These are phyloP conservation scores for Silene latifolia DNA, from an alignment of 148 eudicot species.

Conservation along the genomic window DNA sequence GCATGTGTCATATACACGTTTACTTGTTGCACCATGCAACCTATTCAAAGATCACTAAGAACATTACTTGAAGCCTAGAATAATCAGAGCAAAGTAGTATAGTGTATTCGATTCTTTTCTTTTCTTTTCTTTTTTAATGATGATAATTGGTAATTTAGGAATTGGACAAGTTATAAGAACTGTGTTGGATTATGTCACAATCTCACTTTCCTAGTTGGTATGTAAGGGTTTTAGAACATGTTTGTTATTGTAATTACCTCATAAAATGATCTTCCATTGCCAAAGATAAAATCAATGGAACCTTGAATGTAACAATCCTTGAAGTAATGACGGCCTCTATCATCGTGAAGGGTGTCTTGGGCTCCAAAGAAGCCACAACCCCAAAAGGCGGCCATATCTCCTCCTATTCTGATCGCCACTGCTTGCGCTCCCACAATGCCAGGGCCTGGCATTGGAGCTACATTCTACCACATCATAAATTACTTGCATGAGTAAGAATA, in stretches of 20 bases:
- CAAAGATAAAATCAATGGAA: constrained; percentile 85
- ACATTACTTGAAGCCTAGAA: neutral
- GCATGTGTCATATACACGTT: neutral
- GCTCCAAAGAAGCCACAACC: constrained; percentile 98
- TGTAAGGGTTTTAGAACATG: too few relatives aligned
- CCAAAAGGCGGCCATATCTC: constrained; percentile 85
- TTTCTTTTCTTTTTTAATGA: too few relatives aligned
- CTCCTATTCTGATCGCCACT: constrained; percentile 74
- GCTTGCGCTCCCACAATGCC: constrained; percentile 89
- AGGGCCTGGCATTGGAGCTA: constrained; percentile 83
- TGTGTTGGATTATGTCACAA: too few relatives aligned
- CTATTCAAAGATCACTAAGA: neutral
- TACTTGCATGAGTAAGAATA: neutral
- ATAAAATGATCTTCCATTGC: constrained; percentile 70
- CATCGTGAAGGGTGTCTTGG: constrained; percentile 91
- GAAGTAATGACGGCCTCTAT: constrained; percentile 91
- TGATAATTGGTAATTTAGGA: too few relatives aligned
- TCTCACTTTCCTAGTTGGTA: too few relatives aligned
- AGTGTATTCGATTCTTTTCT: too few relatives aligned
- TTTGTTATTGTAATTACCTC: constrained; percentile 36
- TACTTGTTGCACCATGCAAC: neutral
- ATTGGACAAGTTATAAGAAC: too few relatives aligned
- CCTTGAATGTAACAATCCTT: constrained; percentile 90
- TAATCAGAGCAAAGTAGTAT: neutral
- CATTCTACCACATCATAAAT: constrained; percentile 39